These are phyloP conservation scores for Fraxinus albicans DNA, from an alignment of 305 asterid species.

Conservation along the genomic window DNA sequence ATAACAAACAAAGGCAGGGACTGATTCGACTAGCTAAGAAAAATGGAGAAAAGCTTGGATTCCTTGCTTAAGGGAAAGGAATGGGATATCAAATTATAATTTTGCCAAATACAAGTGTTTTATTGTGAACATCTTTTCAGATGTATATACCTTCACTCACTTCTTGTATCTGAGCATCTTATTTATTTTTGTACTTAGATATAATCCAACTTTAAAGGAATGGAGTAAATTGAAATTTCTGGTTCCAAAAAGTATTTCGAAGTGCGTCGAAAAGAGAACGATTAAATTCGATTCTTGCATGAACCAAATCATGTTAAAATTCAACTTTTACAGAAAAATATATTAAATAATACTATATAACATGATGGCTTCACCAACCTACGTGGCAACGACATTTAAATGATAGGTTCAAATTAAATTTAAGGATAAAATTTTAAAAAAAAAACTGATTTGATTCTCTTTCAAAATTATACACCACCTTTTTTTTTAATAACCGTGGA, in stretches of 20 bases:
- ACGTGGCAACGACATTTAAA: not conserved
- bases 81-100: not conserved
- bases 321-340: not conserved
- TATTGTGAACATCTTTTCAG: not conserved
- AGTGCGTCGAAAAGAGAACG: not conserved
- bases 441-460: not conserved
- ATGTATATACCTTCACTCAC: not conserved
- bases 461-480: not conserved
- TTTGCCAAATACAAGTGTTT: not conserved
- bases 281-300: not conserved
- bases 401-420: not conserved
- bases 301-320: not conserved
- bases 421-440: too few species aligned
- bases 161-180: not conserved
- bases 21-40: conserved; percentile 80
- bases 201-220: not conserved
- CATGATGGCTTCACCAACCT: not conserved
- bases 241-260: not conserved
- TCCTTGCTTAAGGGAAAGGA: conserved; percentile 52
- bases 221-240: not conserved
- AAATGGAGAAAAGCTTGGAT: conserved; percentile 80
- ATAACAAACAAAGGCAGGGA: conserved; percentile 74
- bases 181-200: not conserved
- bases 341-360: too few species aligned
- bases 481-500: too few species aligned